phyloP scores from a whole-genome alignment of 768 basidiomycete species.

The Boletellus ananiceps region DNA sequence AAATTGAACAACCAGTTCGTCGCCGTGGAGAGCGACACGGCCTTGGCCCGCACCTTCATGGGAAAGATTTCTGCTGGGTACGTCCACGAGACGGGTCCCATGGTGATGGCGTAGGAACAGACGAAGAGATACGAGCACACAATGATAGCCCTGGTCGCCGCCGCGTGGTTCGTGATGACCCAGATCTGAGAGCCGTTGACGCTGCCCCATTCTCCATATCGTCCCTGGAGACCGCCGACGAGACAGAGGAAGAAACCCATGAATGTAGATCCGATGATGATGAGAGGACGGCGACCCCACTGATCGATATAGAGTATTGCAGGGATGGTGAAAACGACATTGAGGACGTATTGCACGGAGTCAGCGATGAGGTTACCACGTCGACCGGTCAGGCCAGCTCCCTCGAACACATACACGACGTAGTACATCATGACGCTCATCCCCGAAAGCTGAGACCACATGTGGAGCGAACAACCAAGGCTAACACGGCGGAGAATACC shows the following conservation, averaged over 20 bases:
- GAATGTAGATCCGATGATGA: constrained; percentile 56
- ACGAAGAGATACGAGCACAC: constrained; percentile 77
- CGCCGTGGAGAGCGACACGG: constrained; percentile 40
- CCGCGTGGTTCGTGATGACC: constrained; percentile 54
- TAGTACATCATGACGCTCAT: constrained; percentile 80
- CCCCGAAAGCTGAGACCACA: constrained; percentile 74
- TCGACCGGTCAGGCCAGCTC: constrained; percentile 70
- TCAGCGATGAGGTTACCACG: constrained; percentile 73
- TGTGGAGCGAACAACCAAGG: constrained; percentile 67
- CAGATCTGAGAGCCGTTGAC: constrained; percentile 45
- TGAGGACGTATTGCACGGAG: constrained; percentile 54
- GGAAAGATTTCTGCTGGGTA: constrained; percentile 73
- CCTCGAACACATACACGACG: constrained; percentile 66
- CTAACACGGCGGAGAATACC: constrained; percentile 67
- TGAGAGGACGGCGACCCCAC: constrained; percentile 77
- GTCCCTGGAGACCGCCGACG: constrained; percentile 70
- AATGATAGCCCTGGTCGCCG: constrained; percentile 65
- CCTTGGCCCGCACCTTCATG: constrained; percentile 62
- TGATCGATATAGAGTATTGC: constrained; percentile 64
- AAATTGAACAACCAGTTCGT: constrained; percentile 69
- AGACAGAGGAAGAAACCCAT: constrained; percentile 79
- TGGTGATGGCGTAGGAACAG: constrained; percentile 66
- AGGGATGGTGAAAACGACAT: constrained; percentile 39
- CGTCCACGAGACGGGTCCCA: constrained; percentile 75
- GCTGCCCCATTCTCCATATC: constrained; percentile 59